These are phyloP conservation scores for Rhizophagus prolifer DNA, from an alignment of 192 early-diverging fungal genomes.

Conservation along the genomic window DNA sequence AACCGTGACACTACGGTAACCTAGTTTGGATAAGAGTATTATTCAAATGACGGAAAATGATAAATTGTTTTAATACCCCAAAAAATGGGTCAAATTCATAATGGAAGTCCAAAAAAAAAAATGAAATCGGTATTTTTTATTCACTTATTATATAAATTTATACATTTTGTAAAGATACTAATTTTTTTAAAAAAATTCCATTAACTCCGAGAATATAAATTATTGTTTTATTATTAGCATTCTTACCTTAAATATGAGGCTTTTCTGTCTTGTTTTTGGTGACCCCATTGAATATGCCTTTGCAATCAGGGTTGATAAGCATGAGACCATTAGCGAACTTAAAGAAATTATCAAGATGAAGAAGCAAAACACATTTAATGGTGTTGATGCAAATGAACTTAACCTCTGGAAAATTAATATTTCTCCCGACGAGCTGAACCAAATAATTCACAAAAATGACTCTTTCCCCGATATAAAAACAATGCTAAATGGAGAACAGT, in stretches of 20 bases:
- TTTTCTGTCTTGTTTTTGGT: constrained; percentile 27
- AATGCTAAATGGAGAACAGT: background rate
- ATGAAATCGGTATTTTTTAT: too few relatives aligned
- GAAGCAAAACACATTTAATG: constrained; percentile 10
- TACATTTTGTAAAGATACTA: too few relatives aligned
- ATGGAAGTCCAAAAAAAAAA: too few relatives aligned
- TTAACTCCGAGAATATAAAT: too few relatives aligned
- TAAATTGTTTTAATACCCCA: too few relatives aligned
- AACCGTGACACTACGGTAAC: too few relatives aligned
- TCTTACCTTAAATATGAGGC: background rate
- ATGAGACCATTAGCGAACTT: constrained; percentile 21
- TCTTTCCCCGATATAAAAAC: background rate
- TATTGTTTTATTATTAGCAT: too few relatives aligned
- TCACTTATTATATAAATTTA: too few relatives aligned
- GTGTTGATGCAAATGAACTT: constrained; percentile 28
- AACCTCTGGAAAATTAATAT: constrained; percentile 33
- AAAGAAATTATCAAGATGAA: constrained; percentile 26
- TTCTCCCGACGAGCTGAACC: background rate
- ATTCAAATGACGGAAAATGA: too few relatives aligned
- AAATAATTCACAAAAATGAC: background rate
- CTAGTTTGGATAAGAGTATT: too few relatives aligned
- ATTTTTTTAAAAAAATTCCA: too few relatives aligned
- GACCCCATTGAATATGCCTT: constrained; percentile 18
- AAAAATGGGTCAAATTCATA: too few relatives aligned
- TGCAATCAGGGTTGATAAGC: background rate